These are phyloP conservation scores for Erucastrum elatum DNA, from an alignment of 345 rosid species.

Conservation along the genomic window DNA sequence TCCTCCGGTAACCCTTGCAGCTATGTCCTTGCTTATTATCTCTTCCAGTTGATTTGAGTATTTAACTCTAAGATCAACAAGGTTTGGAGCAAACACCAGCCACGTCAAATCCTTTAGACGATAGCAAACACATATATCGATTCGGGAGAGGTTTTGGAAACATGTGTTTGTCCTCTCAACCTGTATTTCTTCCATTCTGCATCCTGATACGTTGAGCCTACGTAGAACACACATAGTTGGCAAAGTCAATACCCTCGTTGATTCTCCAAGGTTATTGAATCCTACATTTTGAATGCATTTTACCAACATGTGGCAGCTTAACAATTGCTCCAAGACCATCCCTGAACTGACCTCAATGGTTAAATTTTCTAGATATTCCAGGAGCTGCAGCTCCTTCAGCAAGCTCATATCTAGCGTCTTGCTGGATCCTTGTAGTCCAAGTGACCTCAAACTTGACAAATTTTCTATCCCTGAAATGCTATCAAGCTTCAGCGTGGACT, in stretches of 20 bases:
- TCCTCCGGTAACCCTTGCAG: not conserved
- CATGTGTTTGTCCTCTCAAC: not conserved
- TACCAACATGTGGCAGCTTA: not conserved
- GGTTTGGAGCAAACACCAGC: not conserved
- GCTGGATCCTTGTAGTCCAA: not conserved
- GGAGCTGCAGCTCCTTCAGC: not conserved
- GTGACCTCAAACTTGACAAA: not conserved
- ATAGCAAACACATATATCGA: not conserved
- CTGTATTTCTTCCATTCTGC: not conserved
- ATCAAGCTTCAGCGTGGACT: not conserved
- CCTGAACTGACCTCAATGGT: not conserved
- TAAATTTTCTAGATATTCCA: not conserved
- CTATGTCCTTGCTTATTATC: not conserved
- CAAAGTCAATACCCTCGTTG: not conserved
- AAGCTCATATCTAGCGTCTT: not conserved
- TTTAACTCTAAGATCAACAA: not conserved
- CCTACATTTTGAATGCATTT: not conserved
- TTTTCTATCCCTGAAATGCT: not conserved
- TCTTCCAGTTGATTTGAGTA: not conserved
- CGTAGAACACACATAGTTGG: not conserved
- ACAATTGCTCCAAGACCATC: not conserved
- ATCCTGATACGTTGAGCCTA: not conserved
- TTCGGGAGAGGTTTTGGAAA: not conserved
- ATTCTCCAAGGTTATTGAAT: not conserved
- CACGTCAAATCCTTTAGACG: not conserved